These are phyloP conservation scores for Lentithecium fluviatile DNA, from an alignment of 495 filamentous ascomycete genomes.

Conservation along the genomic window DNA sequence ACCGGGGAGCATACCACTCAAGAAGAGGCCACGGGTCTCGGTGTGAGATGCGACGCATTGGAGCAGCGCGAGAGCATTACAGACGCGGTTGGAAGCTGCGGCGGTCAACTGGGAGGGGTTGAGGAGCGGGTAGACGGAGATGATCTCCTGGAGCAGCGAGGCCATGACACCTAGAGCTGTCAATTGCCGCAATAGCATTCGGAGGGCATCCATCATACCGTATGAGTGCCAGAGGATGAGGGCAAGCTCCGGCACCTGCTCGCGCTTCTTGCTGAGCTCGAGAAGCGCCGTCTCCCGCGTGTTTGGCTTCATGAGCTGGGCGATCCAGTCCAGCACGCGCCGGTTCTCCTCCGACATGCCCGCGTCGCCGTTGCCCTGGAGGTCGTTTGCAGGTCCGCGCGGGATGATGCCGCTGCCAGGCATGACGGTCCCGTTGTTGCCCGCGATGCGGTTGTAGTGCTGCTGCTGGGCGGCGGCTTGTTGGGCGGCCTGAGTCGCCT, in stretches of 20 bases:
- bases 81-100: constrained; percentile 93
- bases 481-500: constrained; percentile 63
- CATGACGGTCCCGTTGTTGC: constrained; percentile 53
- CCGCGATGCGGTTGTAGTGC: constrained; percentile 75
- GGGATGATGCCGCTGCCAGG: constrained; percentile 25
- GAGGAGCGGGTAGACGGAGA: constrained; percentile 93
- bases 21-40: constrained; percentile 87
- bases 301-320: constrained; percentile 83
- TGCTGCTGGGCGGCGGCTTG: constrained; percentile 66
- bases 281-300: constrained; percentile 88
- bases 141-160: constrained; percentile 94
- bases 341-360: constrained; percentile 85
- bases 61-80: constrained; percentile 92
- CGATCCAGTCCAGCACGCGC: constrained; percentile 87
- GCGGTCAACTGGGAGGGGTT: constrained; percentile 97
- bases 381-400: constrained; percentile 26
- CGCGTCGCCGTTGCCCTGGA: constrained; percentile 45
- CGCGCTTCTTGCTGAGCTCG: constrained; percentile 97
- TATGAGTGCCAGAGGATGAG: constrained; percentile 99
- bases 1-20: constrained; percentile 68
- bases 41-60: constrained; percentile 98
- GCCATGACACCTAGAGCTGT: constrained; percentile 84
- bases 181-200: neutral
- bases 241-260: constrained; percentile 95
- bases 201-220: constrained; percentile 58